Evolutionary conservation across 306 rosid genomes (phyloP), one percentile per base, ranked within the genome.

Genomic region (Parietaria judaica): DNA sequence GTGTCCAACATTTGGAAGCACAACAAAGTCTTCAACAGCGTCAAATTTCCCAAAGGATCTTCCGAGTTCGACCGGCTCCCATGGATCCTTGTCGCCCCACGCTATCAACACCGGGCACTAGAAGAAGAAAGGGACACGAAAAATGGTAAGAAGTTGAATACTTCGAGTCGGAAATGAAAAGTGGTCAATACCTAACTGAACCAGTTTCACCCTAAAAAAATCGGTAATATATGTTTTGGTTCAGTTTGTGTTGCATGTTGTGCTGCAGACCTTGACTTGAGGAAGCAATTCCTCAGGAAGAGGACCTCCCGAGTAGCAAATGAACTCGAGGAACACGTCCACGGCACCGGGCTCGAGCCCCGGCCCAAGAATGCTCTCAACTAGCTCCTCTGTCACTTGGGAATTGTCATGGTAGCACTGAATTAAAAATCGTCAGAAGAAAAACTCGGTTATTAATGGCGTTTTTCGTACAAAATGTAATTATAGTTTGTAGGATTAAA

Each of bases 31-130:
- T 81, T 91, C 92, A 8, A 91, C 98, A 61, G 92, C 76, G 66
- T 81, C 86, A 62, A 87, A 87, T 46, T 76, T 77, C 61, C 60
- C 14, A 35, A 66, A 91, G 63, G 67, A 78, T 75, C 87, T 67
- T 73, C 98, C 98, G 61, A 85, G 78, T 56, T 87, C 89, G 49
- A 91, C 67, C 46, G 98, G 96, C 78, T 91, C 98, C 98, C 98
- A 91, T 16, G 98, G 98, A 80, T 91, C 98, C 80, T 87, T 91
- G 77, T 88, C 98, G 64, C 98, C 98, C 98, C 98, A 91, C 43
- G 74, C 96, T 69, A 91, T 83, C 80, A 87, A 54, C 74, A 91
- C 84, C 4, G 98, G 98, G 71, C 95, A 87, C 98, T 91, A 78
- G 61, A 69, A 65, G 69, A 41, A 66, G 60, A 57, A 71, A 31